Evolutionary conservation across 495 filamentous ascomycete species (phyloP).

Genomic region (Penicillium canariense): DNA sequence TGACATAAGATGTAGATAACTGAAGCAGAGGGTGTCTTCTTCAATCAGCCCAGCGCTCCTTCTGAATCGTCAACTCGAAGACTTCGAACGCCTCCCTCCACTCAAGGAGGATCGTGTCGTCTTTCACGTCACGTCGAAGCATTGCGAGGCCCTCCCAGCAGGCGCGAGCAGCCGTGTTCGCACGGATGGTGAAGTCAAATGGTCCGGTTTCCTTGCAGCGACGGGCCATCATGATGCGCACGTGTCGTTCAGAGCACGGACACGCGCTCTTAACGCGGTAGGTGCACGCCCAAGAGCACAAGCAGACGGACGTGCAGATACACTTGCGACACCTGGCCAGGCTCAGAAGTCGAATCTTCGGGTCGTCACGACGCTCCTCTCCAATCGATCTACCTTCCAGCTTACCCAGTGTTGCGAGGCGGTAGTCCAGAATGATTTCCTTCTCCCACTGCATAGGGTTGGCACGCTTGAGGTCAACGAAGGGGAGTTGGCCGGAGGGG

Average conservation of each 20-base stretch:
- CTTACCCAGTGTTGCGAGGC: conserved; percentile 29
- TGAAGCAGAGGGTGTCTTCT: neutral
- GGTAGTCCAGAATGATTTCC: conserved; percentile 31
- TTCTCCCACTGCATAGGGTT: conserved; percentile 19
- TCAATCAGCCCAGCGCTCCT: conserved; percentile 20
- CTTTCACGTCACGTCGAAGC: conserved; percentile 16
- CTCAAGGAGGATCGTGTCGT: conserved; percentile 19
- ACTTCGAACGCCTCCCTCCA: conserved; percentile 21
- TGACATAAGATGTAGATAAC: neutral
- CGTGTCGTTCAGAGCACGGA: conserved; percentile 36
- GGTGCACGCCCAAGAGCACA: conserved; percentile 36
- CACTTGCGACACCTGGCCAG: conserved; percentile 35
- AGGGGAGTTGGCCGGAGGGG: conserved; percentile 22
- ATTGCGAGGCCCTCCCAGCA: conserved; percentile 29
- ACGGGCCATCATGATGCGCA: conserved; percentile 31
- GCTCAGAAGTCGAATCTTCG: conserved; percentile 16
- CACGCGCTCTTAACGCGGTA: conserved; percentile 27
- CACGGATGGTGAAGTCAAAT: conserved; percentile 23
- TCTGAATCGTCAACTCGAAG: conserved; percentile 28
- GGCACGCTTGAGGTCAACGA: conserved; percentile 20
- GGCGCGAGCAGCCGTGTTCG: conserved; percentile 25
- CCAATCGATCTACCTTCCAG: conserved; percentile 35
- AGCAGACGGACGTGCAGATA: conserved; percentile 32
- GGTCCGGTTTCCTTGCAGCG: conserved; percentile 13
- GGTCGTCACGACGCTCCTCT: conserved; percentile 31